Conservation (phyloP, 257 asterid genomes). For the Solanum sitiens region DNA sequence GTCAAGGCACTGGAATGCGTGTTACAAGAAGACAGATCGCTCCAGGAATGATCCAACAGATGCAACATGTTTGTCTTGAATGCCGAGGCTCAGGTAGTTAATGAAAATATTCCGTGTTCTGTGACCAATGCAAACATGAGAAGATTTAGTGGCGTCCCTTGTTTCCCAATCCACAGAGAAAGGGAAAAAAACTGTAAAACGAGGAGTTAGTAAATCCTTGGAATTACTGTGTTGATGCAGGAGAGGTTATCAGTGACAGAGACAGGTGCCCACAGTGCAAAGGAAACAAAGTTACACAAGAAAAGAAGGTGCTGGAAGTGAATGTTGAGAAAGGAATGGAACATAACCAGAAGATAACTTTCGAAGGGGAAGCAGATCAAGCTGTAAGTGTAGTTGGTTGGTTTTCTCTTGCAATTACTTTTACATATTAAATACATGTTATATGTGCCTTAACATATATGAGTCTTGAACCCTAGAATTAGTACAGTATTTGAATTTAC, state of each 20-base stretch:
- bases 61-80: slow-evolving; percentile 36
- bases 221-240: slow-evolving; percentile 6
- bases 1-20: slow-evolving; percentile 43
- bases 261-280: slow-evolving; percentile 36
- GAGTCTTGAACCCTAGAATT: neutral
- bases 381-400: slow-evolving; percentile 15
- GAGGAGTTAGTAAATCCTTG: neutral
- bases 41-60: slow-evolving; percentile 37
- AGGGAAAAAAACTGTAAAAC: too few relatives aligned
- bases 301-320: slow-evolving; percentile 33
- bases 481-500: neutral
- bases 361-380: slow-evolving; percentile 32
- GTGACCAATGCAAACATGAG: neutral
- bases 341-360: slow-evolving; percentile 21
- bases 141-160: neutral
- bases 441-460: neutral
- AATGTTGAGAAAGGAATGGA: slow-evolving; percentile 35
- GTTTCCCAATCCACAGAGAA: neutral
- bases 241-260: slow-evolving; percentile 23
- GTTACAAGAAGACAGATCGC: slow-evolving; percentile 15
- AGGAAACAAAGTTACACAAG: slow-evolving; percentile 23
- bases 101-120: neutral
- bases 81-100: slow-evolving; percentile 34
- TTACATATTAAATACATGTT: neutral
- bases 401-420: neutral